Evolutionary conservation across 2,329 filamentous ascomycete species (phyloP).

Genomic region (Penicillium sp.): DNA sequence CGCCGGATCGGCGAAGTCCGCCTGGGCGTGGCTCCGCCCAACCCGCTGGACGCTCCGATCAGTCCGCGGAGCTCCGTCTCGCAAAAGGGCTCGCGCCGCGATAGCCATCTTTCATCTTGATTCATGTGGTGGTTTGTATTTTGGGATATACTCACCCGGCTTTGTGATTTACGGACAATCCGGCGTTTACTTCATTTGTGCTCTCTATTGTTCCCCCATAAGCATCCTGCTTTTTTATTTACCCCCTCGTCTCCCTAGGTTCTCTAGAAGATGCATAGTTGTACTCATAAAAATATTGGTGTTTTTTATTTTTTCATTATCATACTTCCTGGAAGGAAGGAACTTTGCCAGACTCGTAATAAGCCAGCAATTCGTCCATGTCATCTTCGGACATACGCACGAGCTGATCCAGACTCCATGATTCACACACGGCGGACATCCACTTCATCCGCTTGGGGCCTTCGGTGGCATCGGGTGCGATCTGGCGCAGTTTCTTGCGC

Average conservation of each 20-base stretch:
- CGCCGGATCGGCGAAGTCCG: conserved; percentile 77
- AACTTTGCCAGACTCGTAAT: conserved; percentile 55
- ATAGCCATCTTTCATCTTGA: conserved; percentile 27
- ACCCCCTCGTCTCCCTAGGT: background rate
- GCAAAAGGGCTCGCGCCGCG: conserved; percentile 29
- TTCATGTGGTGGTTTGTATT: conserved; percentile 18
- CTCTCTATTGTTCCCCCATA: conserved; percentile 3
- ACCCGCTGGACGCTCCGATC: conserved; percentile 26
- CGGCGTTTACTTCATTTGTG: conserved; percentile 14
- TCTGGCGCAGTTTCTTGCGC: conserved; percentile 71
- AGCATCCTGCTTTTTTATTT: conserved; percentile 5
- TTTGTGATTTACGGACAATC: conserved; percentile 20
- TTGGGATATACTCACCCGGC: conserved; percentile 33
- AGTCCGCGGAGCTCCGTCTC: conserved; percentile 39
- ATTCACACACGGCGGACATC: conserved; percentile 91
- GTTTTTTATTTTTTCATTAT: conserved; percentile 4
- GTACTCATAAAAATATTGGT: conserved; percentile 24
- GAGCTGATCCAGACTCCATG: conserved; percentile 80
- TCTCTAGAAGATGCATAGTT: conserved; percentile 23
- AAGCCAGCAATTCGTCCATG: conserved; percentile 78
- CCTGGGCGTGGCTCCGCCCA: conserved; percentile 47
- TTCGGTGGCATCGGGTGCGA: conserved; percentile 70
- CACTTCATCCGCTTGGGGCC: conserved; percentile 88
- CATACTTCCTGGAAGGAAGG: conserved; percentile 40
- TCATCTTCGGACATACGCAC: conserved; percentile 78